These are phyloP conservation scores for Populus davidiana DNA, from an alignment of 345 rosid genomes.

Conservation along the genomic window DNA sequence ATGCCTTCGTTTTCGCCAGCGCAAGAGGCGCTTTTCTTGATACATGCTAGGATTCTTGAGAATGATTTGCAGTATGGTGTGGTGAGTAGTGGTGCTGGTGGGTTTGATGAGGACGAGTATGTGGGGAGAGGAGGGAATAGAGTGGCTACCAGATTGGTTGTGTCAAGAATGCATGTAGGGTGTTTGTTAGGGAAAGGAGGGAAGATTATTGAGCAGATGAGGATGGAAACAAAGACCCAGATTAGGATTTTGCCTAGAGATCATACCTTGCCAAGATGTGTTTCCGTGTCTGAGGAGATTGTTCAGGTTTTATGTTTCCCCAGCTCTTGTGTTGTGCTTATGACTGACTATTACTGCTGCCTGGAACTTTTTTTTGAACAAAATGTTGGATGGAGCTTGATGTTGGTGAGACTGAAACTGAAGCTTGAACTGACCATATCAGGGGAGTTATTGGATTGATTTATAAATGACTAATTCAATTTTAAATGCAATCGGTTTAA, in stretches of 20 bases:
- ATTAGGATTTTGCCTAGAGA: conserved; percentile 96
- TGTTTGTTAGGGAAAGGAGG: conserved; percentile 98
- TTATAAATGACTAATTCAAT: conserved; percentile 4
- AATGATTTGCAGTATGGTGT: conserved; percentile 49
- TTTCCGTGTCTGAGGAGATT: conserved; percentile 77
- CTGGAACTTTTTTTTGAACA: conserved; percentile 6
- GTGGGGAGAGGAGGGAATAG: conserved; percentile 44
- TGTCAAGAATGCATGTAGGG: conserved; percentile 90
- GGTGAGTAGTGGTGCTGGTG: conserved; percentile 41
- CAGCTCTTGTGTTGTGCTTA: not conserved
- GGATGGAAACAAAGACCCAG: conserved; percentile 97
- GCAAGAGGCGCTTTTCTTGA: conserved; percentile 80
- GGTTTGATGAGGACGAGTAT: conserved; percentile 54
- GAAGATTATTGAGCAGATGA: conserved; percentile 98
- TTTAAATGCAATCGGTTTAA: conserved; percentile 11
- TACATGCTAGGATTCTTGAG: conserved; percentile 86
- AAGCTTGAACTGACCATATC: not conserved
- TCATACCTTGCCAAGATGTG: conserved; percentile 79
- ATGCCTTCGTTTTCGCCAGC: conserved; percentile 92
- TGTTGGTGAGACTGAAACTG: not conserved
- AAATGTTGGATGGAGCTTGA: not conserved
- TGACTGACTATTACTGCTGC: conserved; percentile 7
- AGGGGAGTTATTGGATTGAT: conserved; percentile 2
- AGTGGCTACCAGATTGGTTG: conserved; percentile 84
- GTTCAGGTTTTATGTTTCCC: conserved; percentile 71